phyloP scores from a whole-genome alignment of 2,329 filamentous ascomycete genomes.

The Scedosporium boydii region DNA sequence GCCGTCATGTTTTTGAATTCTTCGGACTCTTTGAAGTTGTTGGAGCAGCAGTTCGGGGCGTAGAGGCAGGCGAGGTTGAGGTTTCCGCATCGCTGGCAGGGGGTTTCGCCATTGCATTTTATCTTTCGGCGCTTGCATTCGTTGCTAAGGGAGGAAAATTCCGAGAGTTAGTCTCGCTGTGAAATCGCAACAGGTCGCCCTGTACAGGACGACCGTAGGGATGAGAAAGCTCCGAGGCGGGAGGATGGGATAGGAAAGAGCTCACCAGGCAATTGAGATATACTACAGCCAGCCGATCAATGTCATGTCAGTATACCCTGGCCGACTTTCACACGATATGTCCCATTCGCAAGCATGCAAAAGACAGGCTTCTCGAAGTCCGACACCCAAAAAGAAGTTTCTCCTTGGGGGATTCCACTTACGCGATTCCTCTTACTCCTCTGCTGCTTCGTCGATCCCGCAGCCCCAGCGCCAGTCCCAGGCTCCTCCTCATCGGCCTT shows the following conservation, averaged over 20 bases:
- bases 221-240: neutral
- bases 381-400: neutral
- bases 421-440: conserved; percentile 52
- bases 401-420: conserved; percentile 18
- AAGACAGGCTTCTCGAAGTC: neutral
- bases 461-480: conserved; percentile 29
- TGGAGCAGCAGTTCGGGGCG: conserved; percentile 57
- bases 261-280: conserved; percentile 53
- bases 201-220: neutral
- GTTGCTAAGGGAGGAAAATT: conserved; percentile 36
- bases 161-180: conserved; percentile 8
- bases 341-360: conserved; percentile 1
- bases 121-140: conserved; percentile 69
- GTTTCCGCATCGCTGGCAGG: conserved; percentile 59
- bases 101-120: conserved; percentile 62
- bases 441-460: conserved; percentile 35
- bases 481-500: conserved; percentile 19
- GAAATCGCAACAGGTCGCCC: neutral
- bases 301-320: neutral
- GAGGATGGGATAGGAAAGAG: neutral
- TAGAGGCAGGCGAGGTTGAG: conserved; percentile 59
- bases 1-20: conserved; percentile 77
- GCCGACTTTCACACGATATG: neutral
- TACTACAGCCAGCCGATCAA: conserved; percentile 28
- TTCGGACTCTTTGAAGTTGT: conserved; percentile 83